These are phyloP conservation scores for Melanopsichium pennsylvanicum DNA, from an alignment of 1,284 basidiomycete species.

Conservation along the genomic window DNA sequence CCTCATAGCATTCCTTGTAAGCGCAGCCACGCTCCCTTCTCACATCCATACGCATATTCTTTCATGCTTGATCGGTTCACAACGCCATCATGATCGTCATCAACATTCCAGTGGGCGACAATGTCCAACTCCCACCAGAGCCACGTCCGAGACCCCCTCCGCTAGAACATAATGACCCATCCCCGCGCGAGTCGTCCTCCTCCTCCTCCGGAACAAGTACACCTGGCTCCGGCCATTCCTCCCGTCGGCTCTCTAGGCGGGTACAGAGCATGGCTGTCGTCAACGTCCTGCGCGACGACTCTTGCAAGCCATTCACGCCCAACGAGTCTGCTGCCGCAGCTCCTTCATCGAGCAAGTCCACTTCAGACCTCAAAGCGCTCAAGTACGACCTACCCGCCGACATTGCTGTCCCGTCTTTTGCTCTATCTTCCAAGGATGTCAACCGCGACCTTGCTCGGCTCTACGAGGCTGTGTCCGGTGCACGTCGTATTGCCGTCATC, in stretches of 20 bases:
- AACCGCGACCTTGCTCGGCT: constrained; percentile 59
- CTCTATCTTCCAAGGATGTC: constrained; percentile 33
- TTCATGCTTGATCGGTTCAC: too few relatives aligned
- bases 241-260: constrained; percentile 34
- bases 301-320: constrained; percentile 5
- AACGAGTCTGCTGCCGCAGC: neutral
- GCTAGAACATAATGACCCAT: constrained; percentile 1
- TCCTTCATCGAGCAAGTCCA: constrained; percentile 8
- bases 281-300: constrained; percentile 15
- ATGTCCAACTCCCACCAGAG: constrained; percentile 38
- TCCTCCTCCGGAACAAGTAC: constrained; percentile 18
- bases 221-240: constrained; percentile 8
- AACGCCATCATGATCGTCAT: constrained; percentile 36
- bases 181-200: constrained; percentile 2
- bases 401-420: constrained; percentile 45
- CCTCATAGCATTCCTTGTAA: too few relatives aligned
- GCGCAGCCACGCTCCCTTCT: too few relatives aligned
- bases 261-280: constrained; percentile 43
- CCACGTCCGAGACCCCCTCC: constrained; percentile 20
- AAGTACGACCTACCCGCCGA: constrained; percentile 49
- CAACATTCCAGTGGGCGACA: constrained; percentile 22
- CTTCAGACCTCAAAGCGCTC: constrained; percentile 46
- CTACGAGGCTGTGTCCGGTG: constrained; percentile 73
- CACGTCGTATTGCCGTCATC: constrained; percentile 82
- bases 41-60: too few relatives aligned